Percentiles rank a stretch among this genome's conserved stretches.
Conservation (phyloP, 2,329 filamentous ascomycete genomes). For the Colletotrichum ledebouriae region DNA sequence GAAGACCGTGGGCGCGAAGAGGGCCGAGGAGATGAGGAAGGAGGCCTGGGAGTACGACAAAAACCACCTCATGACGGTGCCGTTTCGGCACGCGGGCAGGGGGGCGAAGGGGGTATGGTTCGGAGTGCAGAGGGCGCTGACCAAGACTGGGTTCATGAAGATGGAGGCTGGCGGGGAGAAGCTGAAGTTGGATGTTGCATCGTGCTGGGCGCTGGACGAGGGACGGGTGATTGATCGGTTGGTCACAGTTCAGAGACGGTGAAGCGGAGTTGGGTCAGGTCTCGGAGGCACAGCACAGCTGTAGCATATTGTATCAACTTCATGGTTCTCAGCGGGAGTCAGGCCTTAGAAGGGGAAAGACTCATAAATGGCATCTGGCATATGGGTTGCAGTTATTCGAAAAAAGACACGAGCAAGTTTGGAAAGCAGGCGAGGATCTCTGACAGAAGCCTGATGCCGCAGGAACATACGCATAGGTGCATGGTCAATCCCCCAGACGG, state of each 20-base stretch:
- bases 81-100: conserved; percentile 65
- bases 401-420: too few species aligned
- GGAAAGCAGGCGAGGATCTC: too few species aligned
- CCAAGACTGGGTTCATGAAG: conserved; percentile 68
- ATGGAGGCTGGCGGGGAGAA: conserved; percentile 61
- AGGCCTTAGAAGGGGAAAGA: neutral
- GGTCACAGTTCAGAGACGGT: conserved; percentile 47
- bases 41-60: conserved; percentile 64
- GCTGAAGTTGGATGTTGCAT: conserved; percentile 71
- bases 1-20: conserved; percentile 44
- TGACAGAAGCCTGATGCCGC: too few species aligned
- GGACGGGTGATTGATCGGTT: conserved; percentile 71
- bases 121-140: conserved; percentile 64
- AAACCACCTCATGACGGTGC: conserved; percentile 68
- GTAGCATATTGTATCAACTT: conserved; percentile 20
- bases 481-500: conserved; percentile 15
- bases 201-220: conserved; percentile 70
- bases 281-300: neutral
- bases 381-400: neutral
- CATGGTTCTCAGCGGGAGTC: neutral
- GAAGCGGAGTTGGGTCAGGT: neutral
- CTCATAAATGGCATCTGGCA: neutral
- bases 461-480: neutral
- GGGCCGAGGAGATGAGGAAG: conserved; percentile 49
- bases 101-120: conserved; percentile 58